Conservation (phyloP, 2,329 filamentous ascomycete genomes). For the Botrytis sinoallii region DNA sequence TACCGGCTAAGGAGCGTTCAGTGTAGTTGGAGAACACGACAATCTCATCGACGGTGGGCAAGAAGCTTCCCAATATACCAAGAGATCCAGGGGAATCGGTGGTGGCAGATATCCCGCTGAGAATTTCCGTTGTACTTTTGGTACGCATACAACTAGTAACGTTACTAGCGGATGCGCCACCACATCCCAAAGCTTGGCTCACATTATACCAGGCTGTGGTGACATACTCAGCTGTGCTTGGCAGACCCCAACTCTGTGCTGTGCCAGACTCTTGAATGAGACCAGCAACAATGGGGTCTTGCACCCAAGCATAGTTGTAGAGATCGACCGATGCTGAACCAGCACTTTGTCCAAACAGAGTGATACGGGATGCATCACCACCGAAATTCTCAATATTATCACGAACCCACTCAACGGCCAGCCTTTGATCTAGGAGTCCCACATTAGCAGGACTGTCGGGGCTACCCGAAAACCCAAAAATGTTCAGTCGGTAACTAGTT, state of each 20-base stretch:
- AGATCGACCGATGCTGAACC: conserved; percentile 52
- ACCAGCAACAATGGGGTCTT: conserved; percentile 37
- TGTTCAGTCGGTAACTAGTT: conserved; percentile 40
- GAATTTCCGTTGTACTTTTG: conserved; percentile 28
- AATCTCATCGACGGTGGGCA: conserved; percentile 33
- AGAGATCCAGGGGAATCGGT: conserved; percentile 19
- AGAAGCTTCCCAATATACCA: conserved; percentile 28
- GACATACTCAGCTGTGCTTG: conserved; percentile 23
- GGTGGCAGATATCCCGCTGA: background rate
- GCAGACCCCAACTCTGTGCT: conserved; percentile 32
- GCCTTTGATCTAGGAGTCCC: conserved; percentile 60
- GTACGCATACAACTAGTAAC: conserved; percentile 34
- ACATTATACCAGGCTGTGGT: conserved; percentile 32
- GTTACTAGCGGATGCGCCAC: conserved; percentile 26
- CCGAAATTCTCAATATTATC: conserved; percentile 59
- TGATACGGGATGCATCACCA: conserved; percentile 54
- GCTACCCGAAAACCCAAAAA: conserved; percentile 42
- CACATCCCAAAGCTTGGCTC: conserved; percentile 33
- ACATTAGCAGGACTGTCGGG: conserved; percentile 46
- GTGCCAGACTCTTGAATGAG: conserved; percentile 38
- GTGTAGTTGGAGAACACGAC: conserved; percentile 36
- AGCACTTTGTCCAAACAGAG: conserved; percentile 53
- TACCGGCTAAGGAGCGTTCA: conserved; percentile 22
- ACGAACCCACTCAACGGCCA: conserved; percentile 58
- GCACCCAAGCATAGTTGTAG: conserved; percentile 36